Conservation (phyloP, 2,329 filamentous ascomycete genomes). For the Penicillium sp. region DNA sequence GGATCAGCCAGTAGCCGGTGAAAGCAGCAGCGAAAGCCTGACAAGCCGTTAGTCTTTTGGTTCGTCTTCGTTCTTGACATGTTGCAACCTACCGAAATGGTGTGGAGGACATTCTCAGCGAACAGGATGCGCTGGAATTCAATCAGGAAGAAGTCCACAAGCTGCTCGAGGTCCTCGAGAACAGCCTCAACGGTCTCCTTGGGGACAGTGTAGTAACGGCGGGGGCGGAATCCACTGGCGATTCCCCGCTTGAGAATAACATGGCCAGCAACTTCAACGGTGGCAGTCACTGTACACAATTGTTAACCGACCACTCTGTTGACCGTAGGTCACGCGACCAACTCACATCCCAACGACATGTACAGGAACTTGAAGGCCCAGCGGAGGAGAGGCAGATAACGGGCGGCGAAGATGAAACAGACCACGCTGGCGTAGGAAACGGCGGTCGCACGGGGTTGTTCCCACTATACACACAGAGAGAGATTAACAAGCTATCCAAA, state of each 20-base stretch:
- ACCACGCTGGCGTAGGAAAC: slow-evolving; percentile 58
- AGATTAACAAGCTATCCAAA: slow-evolving; percentile 4
- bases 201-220: slow-evolving; percentile 64
- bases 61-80: not conserved
- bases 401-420: slow-evolving; percentile 60
- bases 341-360: slow-evolving; percentile 57
- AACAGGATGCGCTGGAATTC: slow-evolving; percentile 66
- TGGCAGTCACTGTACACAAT: slow-evolving; percentile 49
- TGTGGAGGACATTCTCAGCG: slow-evolving; percentile 63
- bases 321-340: slow-evolving; percentile 22
- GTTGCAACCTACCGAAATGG: slow-evolving; percentile 53
- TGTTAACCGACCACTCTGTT: slow-evolving; percentile 10
- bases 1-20: slow-evolving; percentile 63
- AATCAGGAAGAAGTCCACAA: slow-evolving; percentile 67
- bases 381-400: slow-evolving; percentile 62
- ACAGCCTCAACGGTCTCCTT: slow-evolving; percentile 62
- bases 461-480: slow-evolving; percentile 51
- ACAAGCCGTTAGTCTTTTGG: not conserved
- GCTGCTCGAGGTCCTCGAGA: slow-evolving; percentile 61
- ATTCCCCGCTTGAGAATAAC: slow-evolving; percentile 57
- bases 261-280: slow-evolving; percentile 57
- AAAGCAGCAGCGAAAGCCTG: slow-evolving; percentile 61
- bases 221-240: slow-evolving; percentile 60
- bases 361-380: slow-evolving; percentile 62
- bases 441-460: slow-evolving; percentile 63